These are phyloP conservation scores for Amanita subjunquillea DNA, from an alignment of 768 basidiomycete species.

Conservation along the genomic window DNA sequence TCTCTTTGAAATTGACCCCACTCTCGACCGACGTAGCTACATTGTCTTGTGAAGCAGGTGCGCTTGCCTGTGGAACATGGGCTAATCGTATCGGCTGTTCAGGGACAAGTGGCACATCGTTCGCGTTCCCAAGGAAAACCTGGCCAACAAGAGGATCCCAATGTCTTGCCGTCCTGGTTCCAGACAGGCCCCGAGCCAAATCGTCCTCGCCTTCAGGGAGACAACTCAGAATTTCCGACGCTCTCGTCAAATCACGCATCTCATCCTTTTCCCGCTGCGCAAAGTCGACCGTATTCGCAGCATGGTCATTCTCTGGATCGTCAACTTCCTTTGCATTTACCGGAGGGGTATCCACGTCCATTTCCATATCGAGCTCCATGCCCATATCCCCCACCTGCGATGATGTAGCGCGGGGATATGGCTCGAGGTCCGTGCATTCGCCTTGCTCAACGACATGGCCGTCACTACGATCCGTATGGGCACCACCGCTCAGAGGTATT, in stretches of 20 bases:
- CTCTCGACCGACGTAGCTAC: background rate
- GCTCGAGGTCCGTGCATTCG: conserved; percentile 13
- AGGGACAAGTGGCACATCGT: conserved; percentile 55
- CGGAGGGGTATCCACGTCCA: conserved; percentile 7
- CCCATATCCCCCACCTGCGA: conserved; percentile 1
- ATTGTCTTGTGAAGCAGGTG: background rate
- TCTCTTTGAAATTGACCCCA: background rate
- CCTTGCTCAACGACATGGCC: conserved; percentile 25
- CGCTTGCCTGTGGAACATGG: conserved; percentile 12
- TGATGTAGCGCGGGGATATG: conserved; percentile 12
- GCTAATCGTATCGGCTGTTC: conserved; percentile 18
- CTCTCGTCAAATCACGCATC: conserved; percentile 80
- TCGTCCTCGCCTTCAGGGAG: conserved; percentile 13
- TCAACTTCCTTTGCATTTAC: conserved; percentile 2
- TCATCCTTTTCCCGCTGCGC: conserved; percentile 79
- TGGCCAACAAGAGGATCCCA: conserved; percentile 56
- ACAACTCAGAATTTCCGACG: conserved; percentile 63
- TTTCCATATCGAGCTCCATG: conserved; percentile 13
- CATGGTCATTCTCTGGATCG: background rate
- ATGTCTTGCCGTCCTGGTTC: conserved; percentile 24
- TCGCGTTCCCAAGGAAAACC: conserved; percentile 74
- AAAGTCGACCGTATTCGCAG: conserved; percentile 66
- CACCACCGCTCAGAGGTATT: conserved; percentile 11
- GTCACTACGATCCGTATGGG: conserved; percentile 32
- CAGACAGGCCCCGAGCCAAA: background rate